Base-by-base conservation (phyloP, 257 asterid genomes). In the Solanum medicagineum region DNA sequence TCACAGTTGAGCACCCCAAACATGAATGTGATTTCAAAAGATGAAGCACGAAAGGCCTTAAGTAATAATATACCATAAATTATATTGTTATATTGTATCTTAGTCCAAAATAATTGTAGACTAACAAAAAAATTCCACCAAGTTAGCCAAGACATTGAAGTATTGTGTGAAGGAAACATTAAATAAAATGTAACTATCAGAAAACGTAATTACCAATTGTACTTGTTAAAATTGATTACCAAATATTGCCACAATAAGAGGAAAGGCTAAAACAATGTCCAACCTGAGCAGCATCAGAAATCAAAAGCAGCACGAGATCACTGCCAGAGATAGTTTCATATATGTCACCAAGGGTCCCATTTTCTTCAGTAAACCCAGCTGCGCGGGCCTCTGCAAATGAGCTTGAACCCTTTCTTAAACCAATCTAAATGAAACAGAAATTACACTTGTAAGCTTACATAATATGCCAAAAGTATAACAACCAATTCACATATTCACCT, bases 261-360 rank as follows among this genome's bases (percentile, higher is more conserved):
- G 62, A n/a, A 47, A 53, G 77, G 53, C 15, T 4, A 56, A 70
- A 85, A 54, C 40, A 79, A 60, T 53, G 40, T 71, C 91, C 51
- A 85, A 94, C 99, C 98, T 96, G 99, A 86, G 99, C 99, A 13
- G 98, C 89, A 89, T 96, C 99, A 75, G 99, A 94, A 85, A 96
- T 96, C 89, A 96, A 90, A 74, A 94, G 95, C 85, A 96, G 89
- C 89, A 96, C 99, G 83, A 96, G 87, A 86, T 96, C 98, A 84
- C 99, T 96, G 86, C 95, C 87, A 73, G 99, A 92, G 82, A 96
- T 74, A 29, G 99, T 96, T 86, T 96, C 99, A 85, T 90, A 96
- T 45, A 96, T 94, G 89, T 96, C 99, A 74, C 99, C 99, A n/a
- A 96, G 92, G 77, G 97, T 94, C 29, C 98, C 99, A 71, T 73